phyloP scores from a whole-genome alignment of 495 filamentous ascomycete genomes.

The Penicillium cosmopolitanum region DNA sequence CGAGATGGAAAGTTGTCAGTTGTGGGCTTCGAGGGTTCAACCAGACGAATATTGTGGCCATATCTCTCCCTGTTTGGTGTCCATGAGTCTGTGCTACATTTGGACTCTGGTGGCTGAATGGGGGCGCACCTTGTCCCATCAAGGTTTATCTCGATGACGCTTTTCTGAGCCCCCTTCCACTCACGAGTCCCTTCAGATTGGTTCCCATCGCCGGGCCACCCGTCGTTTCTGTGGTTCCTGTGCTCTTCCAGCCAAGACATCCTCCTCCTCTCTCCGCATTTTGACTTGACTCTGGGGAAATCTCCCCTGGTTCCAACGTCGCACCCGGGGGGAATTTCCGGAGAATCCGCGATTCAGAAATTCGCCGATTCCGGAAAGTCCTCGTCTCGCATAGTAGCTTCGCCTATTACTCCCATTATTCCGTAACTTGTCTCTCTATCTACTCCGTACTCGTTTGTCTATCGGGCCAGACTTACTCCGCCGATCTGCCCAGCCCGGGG shows the following conservation, averaged over 20 bases:
- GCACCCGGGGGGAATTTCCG: neutral
- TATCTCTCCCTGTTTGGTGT: too few relatives aligned
- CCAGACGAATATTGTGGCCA: neutral
- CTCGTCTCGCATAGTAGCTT: neutral
- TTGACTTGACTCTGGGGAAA: constrained; percentile 1
- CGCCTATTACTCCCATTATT: neutral
- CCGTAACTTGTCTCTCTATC: neutral
- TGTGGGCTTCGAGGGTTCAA: neutral
- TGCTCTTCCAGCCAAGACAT: neutral
- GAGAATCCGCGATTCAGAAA: neutral
- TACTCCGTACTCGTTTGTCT: neutral
- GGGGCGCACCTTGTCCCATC: neutral
- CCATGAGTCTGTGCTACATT: neutral
- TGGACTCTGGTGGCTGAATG: neutral
- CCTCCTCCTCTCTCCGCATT: neutral
- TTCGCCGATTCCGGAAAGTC: neutral
- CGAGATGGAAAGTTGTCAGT: too few relatives aligned
- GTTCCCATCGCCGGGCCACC: neutral
- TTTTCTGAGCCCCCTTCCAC: neutral
- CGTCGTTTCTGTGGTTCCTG: neutral
- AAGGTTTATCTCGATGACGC: neutral
- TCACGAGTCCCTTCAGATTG: neutral
- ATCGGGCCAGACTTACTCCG: constrained; percentile 2
- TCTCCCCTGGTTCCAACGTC: neutral
- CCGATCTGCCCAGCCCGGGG: constrained; percentile 4